Base-by-base conservation (phyloP, 305 asterid genomes). In the Rubia tinctorum region DNA sequence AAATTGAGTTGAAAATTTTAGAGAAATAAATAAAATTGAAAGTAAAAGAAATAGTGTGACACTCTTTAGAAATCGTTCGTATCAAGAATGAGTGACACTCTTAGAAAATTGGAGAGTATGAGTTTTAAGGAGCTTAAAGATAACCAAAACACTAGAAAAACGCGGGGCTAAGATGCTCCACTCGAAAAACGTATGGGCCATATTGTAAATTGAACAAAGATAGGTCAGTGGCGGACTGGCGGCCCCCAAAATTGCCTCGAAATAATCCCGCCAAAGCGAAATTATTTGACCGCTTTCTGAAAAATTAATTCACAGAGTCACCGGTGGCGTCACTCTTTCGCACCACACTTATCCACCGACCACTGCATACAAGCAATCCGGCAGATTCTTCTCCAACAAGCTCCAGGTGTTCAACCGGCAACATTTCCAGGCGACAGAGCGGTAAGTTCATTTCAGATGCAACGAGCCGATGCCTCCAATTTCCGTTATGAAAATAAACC, bases 241-340 rank as follows among this genome's bases (percentile, higher is more conserved):
- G 20, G 14, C 73, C 79, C 79, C 70, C 37, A 71, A 75, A 30
- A 40, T 30, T 47, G 30, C 60, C 17, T 40, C 55, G 25, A 76
- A 77, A 77, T 27, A 71, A 80, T 84, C 88, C 88, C 88, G 88
- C 88, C 84, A 61, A 75, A 74, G 75, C 76, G 56, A 77, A 58
- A 56, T 17, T 40, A 69, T 83, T 77, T 83, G 77, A 80, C 80
- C 71, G 77, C 62, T 68, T 71, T 61, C 13, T 12, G 13, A 53
- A 8, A 68, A 53, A 8, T 12, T 12, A 53, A 8, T 11, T 56
- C 14, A 81, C n/a, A 61, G 3, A 22, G 17, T 59, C 65, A 22
- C 65, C 64, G 9, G 39, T 59, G 10, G 11, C 51, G 13, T 2
- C 51, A 66, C 8, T 42, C 69, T 66, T 20, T 11, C 56, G 60